Evolutionary conservation across 768 basidiomycete genomes (phyloP).

Genomic region (Lentinus brumalis): DNA sequence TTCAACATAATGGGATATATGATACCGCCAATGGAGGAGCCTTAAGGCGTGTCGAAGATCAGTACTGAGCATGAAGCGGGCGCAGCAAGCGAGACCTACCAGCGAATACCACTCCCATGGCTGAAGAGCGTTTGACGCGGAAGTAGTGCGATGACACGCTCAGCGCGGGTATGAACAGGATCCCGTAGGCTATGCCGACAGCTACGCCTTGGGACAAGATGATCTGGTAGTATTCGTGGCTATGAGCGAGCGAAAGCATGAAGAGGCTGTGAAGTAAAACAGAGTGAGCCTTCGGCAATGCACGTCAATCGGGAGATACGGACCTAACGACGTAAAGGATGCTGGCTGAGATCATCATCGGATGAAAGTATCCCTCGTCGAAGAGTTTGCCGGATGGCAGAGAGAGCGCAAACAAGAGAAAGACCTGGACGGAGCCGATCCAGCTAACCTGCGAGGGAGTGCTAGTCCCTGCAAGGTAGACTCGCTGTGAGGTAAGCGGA

Average conservation of each 20-base stretch:
- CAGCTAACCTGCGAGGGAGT: conserved; percentile 35
- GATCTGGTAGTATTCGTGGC: conserved; percentile 46
- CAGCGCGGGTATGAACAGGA: conserved; percentile 49
- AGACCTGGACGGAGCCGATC: conserved; percentile 53
- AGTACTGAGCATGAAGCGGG: neutral
- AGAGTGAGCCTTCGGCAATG: neutral
- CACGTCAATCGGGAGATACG: neutral
- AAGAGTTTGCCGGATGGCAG: conserved; percentile 44
- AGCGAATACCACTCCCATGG: conserved; percentile 36
- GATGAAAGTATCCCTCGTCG: conserved; percentile 49
- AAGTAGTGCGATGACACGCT: conserved; percentile 50
- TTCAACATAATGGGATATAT: conserved; percentile 39
- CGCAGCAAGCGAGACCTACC: conserved; percentile 30
- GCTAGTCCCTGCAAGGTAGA: too few species aligned
- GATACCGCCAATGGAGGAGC: conserved; percentile 36
- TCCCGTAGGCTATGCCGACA: conserved; percentile 48
- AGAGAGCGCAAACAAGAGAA: conserved; percentile 45
- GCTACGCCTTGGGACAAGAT: conserved; percentile 56
- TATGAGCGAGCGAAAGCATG: conserved; percentile 45
- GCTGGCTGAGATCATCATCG: conserved; percentile 29
- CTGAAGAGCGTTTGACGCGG: conserved; percentile 38
- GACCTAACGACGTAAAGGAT: conserved; percentile 28
- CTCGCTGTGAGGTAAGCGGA: too few species aligned
- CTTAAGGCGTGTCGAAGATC: conserved; percentile 8
- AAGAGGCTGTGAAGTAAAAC: conserved; percentile 35